These are phyloP conservation scores for Fusarium falciforme DNA, from an alignment of 2,329 filamentous ascomycete genomes.

Conservation along the genomic window DNA sequence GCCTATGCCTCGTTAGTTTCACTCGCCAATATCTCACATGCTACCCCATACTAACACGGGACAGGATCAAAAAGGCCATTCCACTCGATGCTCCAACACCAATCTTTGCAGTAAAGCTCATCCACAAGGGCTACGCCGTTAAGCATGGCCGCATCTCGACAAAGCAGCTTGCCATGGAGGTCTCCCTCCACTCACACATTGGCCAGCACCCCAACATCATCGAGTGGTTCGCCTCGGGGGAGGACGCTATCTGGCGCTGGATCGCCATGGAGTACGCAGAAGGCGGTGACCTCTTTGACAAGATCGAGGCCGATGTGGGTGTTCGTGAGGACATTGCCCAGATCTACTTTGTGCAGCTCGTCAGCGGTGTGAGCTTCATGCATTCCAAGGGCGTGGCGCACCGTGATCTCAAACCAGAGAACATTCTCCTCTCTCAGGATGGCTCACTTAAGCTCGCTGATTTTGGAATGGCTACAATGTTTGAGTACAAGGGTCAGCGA, in stretches of 20 bases:
- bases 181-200: conserved; percentile 88
- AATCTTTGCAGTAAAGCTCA: conserved; percentile 97
- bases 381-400: conserved; percentile 96
- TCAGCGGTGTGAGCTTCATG: conserved; percentile 92
- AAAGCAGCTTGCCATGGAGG: conserved; percentile 92
- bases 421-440: conserved; percentile 86
- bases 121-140: conserved; percentile 95
- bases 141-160: conserved; percentile 88
- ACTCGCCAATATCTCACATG: background rate
- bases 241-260: conserved; percentile 91
- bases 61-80: conserved; percentile 91
- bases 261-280: conserved; percentile 98
- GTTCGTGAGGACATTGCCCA: conserved; percentile 96
- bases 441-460: conserved; percentile 95
- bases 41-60: conserved; percentile 10
- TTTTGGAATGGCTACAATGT: conserved; percentile 95
- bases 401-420: conserved; percentile 92
- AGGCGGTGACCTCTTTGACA: conserved; percentile 97
- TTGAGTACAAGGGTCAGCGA: conserved; percentile 85
- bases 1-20: conserved; percentile 90
- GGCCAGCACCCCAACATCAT: conserved; percentile 94
- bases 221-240: conserved; percentile 87
- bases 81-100: conserved; percentile 76
- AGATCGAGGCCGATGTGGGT: conserved; percentile 97
- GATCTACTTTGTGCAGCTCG: conserved; percentile 92